Base-by-base conservation (phyloP, 805 yeast genomes). In the Candida vaughaniae region DNA sequence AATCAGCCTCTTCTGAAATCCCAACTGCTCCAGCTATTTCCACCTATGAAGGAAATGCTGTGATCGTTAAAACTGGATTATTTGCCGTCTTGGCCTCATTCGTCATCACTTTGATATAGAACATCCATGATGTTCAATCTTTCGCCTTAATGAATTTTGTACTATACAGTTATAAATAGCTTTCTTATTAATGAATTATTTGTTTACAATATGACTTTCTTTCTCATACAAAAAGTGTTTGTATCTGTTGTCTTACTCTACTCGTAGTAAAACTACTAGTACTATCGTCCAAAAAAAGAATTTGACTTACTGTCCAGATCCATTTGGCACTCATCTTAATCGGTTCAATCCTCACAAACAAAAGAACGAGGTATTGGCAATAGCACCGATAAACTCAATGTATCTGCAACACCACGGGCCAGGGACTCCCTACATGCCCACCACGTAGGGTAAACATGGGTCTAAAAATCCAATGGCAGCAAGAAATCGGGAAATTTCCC, bases 11-110 rank as follows among this genome's bases (percentile, higher is more conserved):
- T n/a, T 39, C 45, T 3, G 35, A 46, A 11, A 16, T 45, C 16
- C 38, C 47, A 5, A 31, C 45, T n/a, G 23, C 44, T 14, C 42
- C 49, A 9, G 39, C 42, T 14, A 31, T 42, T 6, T 34, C 45
- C 11, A 45, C 55, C 6, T 62, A 52, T 48, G 60, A 56, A 39
- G 69, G 62, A 22, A 55, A 52, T 26, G 66, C 62, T 27, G 46
- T 49, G 29, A 45, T 49, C 16, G 46, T 47, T n/a, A 37, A 31
- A 18, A 43, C 66, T n/a, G 60, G 60, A 8, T 22, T 55, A 8
- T 30, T 60, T 12, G 53, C 58, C 17, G 38, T 60, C 10, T 22
- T 58, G 18, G 33, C 61, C 17, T 48, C 55, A 16, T 43, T 54
- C 31, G 35, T 50, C 15, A 22, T 48, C 16, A 36, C 46, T 27